These are phyloP conservation scores for Trametes maxima DNA, from an alignment of 768 basidiomycete genomes.

Conservation along the genomic window DNA sequence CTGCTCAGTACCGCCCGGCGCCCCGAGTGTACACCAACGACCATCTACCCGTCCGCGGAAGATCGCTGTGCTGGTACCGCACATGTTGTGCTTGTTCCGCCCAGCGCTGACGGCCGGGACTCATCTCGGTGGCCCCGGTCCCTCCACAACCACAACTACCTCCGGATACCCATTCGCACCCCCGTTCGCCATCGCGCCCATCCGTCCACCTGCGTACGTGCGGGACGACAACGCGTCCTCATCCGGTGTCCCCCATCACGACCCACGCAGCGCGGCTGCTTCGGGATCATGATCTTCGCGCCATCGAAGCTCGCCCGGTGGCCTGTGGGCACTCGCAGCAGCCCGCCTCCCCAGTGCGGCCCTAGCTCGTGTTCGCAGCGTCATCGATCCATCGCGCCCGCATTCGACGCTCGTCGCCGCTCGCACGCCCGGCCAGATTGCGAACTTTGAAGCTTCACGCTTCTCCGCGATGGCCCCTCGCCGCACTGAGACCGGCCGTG, in stretches of 20 bases:
- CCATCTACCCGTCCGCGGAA: not conserved
- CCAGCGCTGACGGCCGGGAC: not conserved
- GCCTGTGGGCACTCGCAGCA: no score
- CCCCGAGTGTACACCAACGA: no score
- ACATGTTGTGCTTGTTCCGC: not conserved
- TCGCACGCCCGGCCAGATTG: not conserved
- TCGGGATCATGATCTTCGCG: slow-evolving; percentile 16
- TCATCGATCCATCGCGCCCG: not conserved
- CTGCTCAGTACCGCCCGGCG: not conserved
- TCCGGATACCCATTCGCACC: not conserved
- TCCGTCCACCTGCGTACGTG: not conserved
- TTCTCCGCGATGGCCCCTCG: slow-evolving; percentile 3
- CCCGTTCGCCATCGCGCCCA: not conserved
- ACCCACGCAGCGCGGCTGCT: not conserved
- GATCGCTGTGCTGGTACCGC: not conserved
- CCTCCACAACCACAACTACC: not conserved
- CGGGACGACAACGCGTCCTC: not conserved
- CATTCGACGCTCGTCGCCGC: not conserved
- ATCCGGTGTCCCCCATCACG: not conserved
- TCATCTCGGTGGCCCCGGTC: not conserved
- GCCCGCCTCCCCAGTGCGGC: no score
- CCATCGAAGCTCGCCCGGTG: not conserved
- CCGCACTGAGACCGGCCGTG: slow-evolving; percentile 13
- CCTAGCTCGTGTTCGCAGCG: not conserved
- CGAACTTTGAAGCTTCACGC: slow-evolving; percentile 3